Conservation (phyloP, 495 filamentous ascomycete species). For the Tuber brumale region DNA sequence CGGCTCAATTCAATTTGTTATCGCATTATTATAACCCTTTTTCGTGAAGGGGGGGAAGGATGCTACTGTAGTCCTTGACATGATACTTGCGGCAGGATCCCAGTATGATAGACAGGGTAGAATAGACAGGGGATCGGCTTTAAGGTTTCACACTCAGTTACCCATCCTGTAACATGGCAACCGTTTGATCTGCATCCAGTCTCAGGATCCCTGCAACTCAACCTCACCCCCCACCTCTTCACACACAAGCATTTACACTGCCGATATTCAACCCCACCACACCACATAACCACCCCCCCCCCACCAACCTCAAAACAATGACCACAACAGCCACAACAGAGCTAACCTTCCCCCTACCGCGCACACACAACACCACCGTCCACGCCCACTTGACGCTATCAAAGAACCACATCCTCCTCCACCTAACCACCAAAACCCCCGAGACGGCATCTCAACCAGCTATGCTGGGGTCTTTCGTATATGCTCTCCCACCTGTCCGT, state of each 20-base stretch:
- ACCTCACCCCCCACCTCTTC: neutral
- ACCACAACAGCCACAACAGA: conserved; percentile 47
- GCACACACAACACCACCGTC: conserved; percentile 66
- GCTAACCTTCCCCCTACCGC: conserved; percentile 71
- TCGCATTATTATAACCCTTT: neutral
- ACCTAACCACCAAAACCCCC: conserved; percentile 64
- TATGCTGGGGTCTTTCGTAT: conserved; percentile 78
- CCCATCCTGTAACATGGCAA: neutral
- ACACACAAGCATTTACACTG: neutral
- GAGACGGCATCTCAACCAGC: conserved; percentile 52
- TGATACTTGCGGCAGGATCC: neutral
- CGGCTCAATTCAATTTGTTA: neutral
- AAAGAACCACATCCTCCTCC: conserved; percentile 60
- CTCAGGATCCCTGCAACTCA: neutral
- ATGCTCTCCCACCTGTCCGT: conserved; percentile 81
- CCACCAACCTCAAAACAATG: neutral
- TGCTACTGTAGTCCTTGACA: neutral
- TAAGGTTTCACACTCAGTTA: neutral
- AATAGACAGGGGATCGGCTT: neutral
- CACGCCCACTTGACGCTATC: conserved; percentile 70
- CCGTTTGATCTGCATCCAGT: neutral
- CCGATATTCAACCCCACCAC: no score
- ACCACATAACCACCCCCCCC: neutral
- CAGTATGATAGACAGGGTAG: neutral
- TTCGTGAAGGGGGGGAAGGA: neutral